A percentile compares a stretch with the other conserved stretches of the same genome.
These are phyloP conservation scores for Boehmeria nivea DNA, from an alignment of 306 rosid genomes.

Conservation along the genomic window DNA sequence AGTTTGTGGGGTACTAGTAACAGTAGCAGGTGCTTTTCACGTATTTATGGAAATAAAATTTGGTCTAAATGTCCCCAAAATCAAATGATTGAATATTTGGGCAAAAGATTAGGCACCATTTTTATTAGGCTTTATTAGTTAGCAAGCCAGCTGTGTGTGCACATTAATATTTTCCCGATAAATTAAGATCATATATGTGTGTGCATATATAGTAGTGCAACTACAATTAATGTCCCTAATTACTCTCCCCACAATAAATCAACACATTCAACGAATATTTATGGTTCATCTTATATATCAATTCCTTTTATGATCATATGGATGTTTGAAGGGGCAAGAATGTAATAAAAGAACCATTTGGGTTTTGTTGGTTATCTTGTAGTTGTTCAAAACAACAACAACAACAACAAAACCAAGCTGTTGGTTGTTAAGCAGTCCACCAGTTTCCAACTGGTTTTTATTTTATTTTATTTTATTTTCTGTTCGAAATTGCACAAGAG, in stretches of 20 bases:
- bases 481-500: background rate
- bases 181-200: background rate
- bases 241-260: too few relatives aligned
- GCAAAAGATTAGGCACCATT: background rate
- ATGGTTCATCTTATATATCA: too few relatives aligned
- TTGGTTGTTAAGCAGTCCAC: conserved; percentile 57
- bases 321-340: too few relatives aligned
- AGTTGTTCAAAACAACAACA: conserved; percentile 15
- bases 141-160: background rate
- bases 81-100: conserved; percentile 4
- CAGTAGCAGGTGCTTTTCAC: conserved; percentile 9
- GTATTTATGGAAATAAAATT: conserved; percentile 4
- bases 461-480: background rate
- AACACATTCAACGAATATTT: too few relatives aligned
- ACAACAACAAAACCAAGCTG: conserved; percentile 37
- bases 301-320: too few relatives aligned
- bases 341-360: conserved; percentile 15
- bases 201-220: background rate
- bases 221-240: too few relatives aligned
- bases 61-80: background rate
- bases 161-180: too few relatives aligned
- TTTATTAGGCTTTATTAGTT: background rate
- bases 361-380: conserved; percentile 25
- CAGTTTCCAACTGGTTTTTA: conserved; percentile 25
- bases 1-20: background rate